These are phyloP conservation scores for Physcia stellaris DNA, from an alignment of 495 filamentous ascomycete species.

Conservation along the genomic window DNA sequence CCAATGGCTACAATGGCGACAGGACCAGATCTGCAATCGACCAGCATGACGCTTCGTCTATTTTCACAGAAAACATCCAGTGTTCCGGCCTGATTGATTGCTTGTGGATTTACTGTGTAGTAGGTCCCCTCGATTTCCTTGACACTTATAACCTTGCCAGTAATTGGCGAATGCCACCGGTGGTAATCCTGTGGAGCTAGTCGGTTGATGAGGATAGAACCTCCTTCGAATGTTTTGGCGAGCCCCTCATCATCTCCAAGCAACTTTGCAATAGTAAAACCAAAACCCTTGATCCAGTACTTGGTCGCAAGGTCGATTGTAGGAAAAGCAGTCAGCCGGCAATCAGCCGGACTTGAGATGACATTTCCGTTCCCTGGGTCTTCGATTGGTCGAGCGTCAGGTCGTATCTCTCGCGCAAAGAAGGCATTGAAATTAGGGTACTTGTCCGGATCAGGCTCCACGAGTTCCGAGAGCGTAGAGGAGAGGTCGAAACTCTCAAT, in stretches of 20 bases:
- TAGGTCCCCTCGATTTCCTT: constrained; percentile 22
- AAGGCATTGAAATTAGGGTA: constrained; percentile 31
- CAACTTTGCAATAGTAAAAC: constrained; percentile 28
- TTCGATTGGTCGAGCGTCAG: constrained; percentile 23
- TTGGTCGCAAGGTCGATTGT: constrained; percentile 23
- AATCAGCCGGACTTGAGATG: constrained; percentile 28
- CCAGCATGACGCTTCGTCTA: constrained; percentile 24
- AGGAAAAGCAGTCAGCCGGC: constrained; percentile 23
- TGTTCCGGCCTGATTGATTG: constrained; percentile 27
- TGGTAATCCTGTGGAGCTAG: constrained; percentile 34
- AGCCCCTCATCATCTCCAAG: constrained; percentile 22
- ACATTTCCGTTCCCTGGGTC: constrained; percentile 19
- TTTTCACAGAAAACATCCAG: constrained; percentile 33
- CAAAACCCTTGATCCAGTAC: constrained; percentile 32
- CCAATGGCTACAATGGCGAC: constrained; percentile 28
- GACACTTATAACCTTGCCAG: constrained; percentile 20
- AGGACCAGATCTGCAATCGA: constrained; percentile 20
- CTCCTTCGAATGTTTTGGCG: constrained; percentile 23
- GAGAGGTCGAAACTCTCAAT: constrained; percentile 25
- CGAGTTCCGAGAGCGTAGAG: constrained; percentile 18
- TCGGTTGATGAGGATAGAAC: constrained; percentile 27
- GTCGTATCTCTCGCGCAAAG: constrained; percentile 29
- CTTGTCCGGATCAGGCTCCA: constrained; percentile 18
- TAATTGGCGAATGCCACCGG: constrained; percentile 32
- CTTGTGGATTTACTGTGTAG: constrained; percentile 32